Percentiles rank a stretch among this genome's conserved stretches.
phyloP scores from a whole-genome alignment of 1,284 basidiomycete genomes.

The Afroboletus lepidellus region DNA sequence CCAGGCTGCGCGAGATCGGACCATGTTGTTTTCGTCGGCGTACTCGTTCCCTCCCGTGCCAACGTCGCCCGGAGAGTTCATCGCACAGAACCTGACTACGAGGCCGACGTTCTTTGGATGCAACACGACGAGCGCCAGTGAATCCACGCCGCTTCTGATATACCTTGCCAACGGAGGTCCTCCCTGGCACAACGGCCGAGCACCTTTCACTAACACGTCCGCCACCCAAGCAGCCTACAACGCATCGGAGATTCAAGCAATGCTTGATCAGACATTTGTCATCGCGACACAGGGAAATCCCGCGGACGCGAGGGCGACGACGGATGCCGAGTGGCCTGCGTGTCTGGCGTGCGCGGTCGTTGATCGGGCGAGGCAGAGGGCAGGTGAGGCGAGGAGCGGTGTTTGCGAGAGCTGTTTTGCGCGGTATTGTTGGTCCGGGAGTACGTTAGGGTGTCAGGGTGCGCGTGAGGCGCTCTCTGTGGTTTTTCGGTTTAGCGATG shows the following conservation, averaged over 20 bases:
- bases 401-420: constrained; percentile 38
- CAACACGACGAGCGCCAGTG: constrained; percentile 18
- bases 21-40: constrained; percentile 34
- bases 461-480: neutral
- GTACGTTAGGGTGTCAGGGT: neutral
- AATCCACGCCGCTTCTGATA: too few species aligned
- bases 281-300: constrained; percentile 42
- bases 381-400: constrained; percentile 33
- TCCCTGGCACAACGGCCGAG: constrained; percentile 37
- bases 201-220: constrained; percentile 43
- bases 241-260: constrained; percentile 34
- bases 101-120: constrained; percentile 51
- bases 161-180: constrained; percentile 44
- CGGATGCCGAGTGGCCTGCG: constrained; percentile 38
- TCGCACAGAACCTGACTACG: constrained; percentile 35
- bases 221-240: constrained; percentile 35
- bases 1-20: constrained; percentile 43
- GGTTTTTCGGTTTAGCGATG: constrained; percentile 9
- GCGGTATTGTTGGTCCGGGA: constrained; percentile 41
- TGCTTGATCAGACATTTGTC: constrained; percentile 42
- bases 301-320: constrained; percentile 3
- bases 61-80: constrained; percentile 29
- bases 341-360: constrained; percentile 46
- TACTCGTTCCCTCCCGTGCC: constrained; percentile 47
- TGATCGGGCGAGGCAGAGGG: constrained; percentile 37